Evolutionary conservation across 2,329 filamentous ascomycete genomes (phyloP).

Genomic region (Alternaria solani): DNA sequence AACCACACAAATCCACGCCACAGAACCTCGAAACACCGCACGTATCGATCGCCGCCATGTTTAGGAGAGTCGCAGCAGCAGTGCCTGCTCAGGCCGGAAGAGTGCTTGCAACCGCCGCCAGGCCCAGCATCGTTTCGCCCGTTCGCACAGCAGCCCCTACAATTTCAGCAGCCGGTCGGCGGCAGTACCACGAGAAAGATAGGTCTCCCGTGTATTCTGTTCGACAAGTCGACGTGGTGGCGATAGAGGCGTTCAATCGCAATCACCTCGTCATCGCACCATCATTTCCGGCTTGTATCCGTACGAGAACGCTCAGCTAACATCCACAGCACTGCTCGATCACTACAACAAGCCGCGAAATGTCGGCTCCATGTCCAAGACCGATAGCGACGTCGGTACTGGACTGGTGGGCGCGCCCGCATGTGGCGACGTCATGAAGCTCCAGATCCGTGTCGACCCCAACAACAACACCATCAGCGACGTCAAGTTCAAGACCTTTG

Average conservation of each 20-base stretch:
- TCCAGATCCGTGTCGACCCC: slow-evolving; percentile 91
- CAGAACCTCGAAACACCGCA: slow-evolving; percentile 16
- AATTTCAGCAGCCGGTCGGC: slow-evolving; percentile 51
- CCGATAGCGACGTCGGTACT: slow-evolving; percentile 83
- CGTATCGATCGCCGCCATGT: slow-evolving; percentile 56
- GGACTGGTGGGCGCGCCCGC: slow-evolving; percentile 91
- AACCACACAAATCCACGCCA: neutral
- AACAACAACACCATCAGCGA: slow-evolving; percentile 88
- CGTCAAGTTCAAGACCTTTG: slow-evolving; percentile 98
- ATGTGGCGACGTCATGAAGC: slow-evolving; percentile 92
- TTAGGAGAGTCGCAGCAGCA: slow-evolving; percentile 64
- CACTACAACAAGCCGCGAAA: slow-evolving; percentile 83
- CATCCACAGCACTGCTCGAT: slow-evolving; percentile 67
- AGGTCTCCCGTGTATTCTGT: slow-evolving; percentile 45
- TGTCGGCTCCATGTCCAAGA: slow-evolving; percentile 81
- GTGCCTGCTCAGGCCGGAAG: slow-evolving; percentile 62
- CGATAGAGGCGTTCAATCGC: slow-evolving; percentile 14
- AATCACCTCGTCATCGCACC: slow-evolving; percentile 11
- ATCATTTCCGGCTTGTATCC: neutral
- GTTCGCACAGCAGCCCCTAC: slow-evolving; percentile 55
- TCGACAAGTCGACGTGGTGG: slow-evolving; percentile 19
- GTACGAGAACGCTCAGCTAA: slow-evolving; percentile 48
- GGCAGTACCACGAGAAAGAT: slow-evolving; percentile 73
- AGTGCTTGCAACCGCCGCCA: slow-evolving; percentile 58
- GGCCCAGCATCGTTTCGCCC: slow-evolving; percentile 59